phyloP scores from a whole-genome alignment of 352 stramenopile species.

The Peronosclerospora sorghi region DNA sequence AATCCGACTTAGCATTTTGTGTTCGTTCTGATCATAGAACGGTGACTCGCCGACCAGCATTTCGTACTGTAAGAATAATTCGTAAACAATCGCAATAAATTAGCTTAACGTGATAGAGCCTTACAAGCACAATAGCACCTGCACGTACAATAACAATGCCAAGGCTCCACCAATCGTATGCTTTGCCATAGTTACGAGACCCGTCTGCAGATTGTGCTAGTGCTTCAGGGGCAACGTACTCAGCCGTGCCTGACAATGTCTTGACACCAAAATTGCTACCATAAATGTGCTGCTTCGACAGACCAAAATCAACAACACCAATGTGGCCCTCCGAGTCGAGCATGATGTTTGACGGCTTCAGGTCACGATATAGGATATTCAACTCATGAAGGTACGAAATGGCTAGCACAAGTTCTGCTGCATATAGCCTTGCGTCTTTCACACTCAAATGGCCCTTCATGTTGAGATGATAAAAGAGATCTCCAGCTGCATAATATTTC shows the following conservation, averaged over 20 bases:
- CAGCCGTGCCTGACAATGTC: slow-evolving; percentile 74
- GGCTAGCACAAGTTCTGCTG: slow-evolving; percentile 75
- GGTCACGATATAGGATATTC: slow-evolving; percentile 82
- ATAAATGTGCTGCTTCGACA: slow-evolving; percentile 85
- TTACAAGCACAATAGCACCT: not conserved
- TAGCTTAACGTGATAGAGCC: slow-evolving; percentile 1
- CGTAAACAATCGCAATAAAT: slow-evolving; percentile 5
- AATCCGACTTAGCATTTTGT: slow-evolving; percentile 82
- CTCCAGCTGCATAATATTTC: slow-evolving; percentile 83
- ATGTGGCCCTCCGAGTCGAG: slow-evolving; percentile 84
- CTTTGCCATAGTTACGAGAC: slow-evolving; percentile 77
- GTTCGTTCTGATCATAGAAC: slow-evolving; percentile 85
- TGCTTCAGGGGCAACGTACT: slow-evolving; percentile 81
- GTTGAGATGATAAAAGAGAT: slow-evolving; percentile 85
- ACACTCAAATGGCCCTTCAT: slow-evolving; percentile 57
- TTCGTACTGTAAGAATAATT: slow-evolving; percentile 51
- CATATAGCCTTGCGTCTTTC: slow-evolving; percentile 63
- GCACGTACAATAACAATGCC: slow-evolving; percentile 72
- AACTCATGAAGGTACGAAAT: slow-evolving; percentile 85
- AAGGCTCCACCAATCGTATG: slow-evolving; percentile 86
- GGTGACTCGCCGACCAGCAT: slow-evolving; percentile 80
- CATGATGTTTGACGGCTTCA: slow-evolving; percentile 86
- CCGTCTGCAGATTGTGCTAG: slow-evolving; percentile 73
- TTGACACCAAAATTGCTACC: slow-evolving; percentile 78
- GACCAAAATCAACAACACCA: slow-evolving; percentile 79